Evolutionary conservation across 2,329 filamentous ascomycete genomes (phyloP).

Genomic region (Aspergillus vadensis): DNA sequence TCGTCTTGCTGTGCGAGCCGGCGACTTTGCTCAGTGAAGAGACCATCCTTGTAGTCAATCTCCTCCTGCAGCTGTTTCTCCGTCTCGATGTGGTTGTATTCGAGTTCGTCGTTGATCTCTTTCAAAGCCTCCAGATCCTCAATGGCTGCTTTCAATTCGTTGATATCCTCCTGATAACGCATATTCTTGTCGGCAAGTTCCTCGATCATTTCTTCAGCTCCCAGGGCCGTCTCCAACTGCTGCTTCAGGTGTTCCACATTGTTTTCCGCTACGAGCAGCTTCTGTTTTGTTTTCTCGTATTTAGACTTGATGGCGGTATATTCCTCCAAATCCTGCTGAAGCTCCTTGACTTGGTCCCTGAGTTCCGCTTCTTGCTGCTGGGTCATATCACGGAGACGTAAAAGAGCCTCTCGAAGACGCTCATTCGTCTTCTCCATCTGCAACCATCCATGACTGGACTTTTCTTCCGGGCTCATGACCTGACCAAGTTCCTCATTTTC

Average conservation of each 20-base stretch:
- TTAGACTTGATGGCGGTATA: constrained; percentile 68
- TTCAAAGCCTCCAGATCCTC: constrained; percentile 86
- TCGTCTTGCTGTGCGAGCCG: constrained; percentile 76
- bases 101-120: constrained; percentile 92
- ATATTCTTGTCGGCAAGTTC: constrained; percentile 87
- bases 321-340: constrained; percentile 74
- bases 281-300: constrained; percentile 70
- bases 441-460: constrained; percentile 81
- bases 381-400: constrained; percentile 82
- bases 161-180: constrained; percentile 77
- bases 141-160: constrained; percentile 77
- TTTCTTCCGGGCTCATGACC: constrained; percentile 86
- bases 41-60: constrained; percentile 80
- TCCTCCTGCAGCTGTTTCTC: constrained; percentile 95
- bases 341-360: constrained; percentile 69
- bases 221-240: constrained; percentile 84
- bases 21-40: constrained; percentile 79
- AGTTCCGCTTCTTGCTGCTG: constrained; percentile 82
- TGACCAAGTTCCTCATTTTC: constrained; percentile 83
- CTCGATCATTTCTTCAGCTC: constrained; percentile 91
- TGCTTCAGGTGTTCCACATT: constrained; percentile 83
- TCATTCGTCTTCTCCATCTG: constrained; percentile 92
- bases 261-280: constrained; percentile 70
- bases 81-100: constrained; percentile 87
- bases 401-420: constrained; percentile 78